Evolutionary conservation across 176 grass and related monocot genomes (phyloP), one percentile per base, ranked within the genome.

Genomic region (Poa pratensis): DNA sequence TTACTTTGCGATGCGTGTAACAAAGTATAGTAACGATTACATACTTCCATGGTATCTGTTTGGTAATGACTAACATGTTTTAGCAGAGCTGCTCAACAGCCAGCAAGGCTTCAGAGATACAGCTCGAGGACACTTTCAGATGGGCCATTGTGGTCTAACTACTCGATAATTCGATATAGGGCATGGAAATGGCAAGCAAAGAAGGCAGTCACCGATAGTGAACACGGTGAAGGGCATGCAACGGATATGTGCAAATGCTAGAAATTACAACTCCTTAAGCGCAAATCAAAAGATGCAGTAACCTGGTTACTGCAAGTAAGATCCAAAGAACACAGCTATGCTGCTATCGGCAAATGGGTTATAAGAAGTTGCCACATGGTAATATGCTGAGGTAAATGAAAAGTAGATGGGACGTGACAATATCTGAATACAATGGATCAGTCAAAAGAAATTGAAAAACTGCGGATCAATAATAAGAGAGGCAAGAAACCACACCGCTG

Each of bases 401-500:
- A 37, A 45, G 19, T 34, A 9, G 23, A 16, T 57, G 12, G n/a
- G 35, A 30, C n/a, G 67, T 48, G 66, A 16, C 23, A 27, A 64
- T 65, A 89, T 1, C 34, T 49, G 49, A 69, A 69, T 16, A 83
- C 28, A 28, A 57, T 76, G 30, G 15, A 64, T 74, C 15, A 52
- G 58, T 80, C 5, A 53, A 11, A 75, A 52, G 58, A 63, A 86
- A 77, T 40, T 72, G 13, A 64, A 48, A 62, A 27, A 3, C 50
- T 60, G 5, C 39, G 9, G 20, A 74, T 32, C 30, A 32, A 32
- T 3, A 32, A 32, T 32, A 79, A 64, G 37, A 55, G 40, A 26
- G 49, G 37, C 30, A 59, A 85, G 30, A 76, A 76, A 79, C 18
- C 80, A 76, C 28, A 98, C 82, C 54, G 17, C 67, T 68, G 84